Conservation (phyloP, 805 yeast genomes). For the Hemisphaericaspora nanyangensis region DNA sequence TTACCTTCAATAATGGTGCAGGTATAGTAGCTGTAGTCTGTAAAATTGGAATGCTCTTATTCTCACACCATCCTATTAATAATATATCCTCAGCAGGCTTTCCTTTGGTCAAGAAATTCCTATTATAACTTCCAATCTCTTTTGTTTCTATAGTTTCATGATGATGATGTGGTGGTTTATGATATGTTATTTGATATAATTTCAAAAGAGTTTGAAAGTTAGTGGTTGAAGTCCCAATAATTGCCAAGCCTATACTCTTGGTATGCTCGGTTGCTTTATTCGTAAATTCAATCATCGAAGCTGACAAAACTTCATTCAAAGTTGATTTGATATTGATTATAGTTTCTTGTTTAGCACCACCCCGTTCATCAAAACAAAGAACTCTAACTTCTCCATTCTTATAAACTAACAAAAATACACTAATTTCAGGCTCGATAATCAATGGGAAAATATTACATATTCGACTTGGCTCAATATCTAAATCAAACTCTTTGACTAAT, state of each 20-base stretch:
- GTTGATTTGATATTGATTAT: background rate
- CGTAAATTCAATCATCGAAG: constrained; percentile 13
- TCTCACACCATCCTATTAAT: constrained; percentile 6
- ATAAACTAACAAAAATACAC: constrained; percentile 4
- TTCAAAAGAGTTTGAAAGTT: constrained; percentile 9
- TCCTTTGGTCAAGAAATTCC: constrained; percentile 7
- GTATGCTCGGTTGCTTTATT: constrained; percentile 3
- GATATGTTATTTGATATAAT: constrained; percentile 13
- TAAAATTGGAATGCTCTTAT: background rate
- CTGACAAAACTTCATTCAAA: constrained; percentile 4
- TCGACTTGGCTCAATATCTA: background rate
- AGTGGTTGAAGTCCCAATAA: constrained; percentile 8
- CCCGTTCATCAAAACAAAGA: background rate
- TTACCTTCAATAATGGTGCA: background rate
- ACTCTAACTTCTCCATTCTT: constrained; percentile 1
- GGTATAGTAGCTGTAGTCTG: background rate
- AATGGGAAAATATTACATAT: constrained; percentile 11
- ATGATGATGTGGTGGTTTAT: no score
- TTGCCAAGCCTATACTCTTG: constrained; percentile 15
- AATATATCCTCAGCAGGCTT: background rate
- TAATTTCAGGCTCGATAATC: background rate
- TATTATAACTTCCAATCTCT: constrained; percentile 16
- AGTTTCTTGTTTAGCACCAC: background rate
- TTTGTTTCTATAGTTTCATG: constrained; percentile 6
- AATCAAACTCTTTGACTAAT: background rate